Evolutionary conservation across 345 rosid genomes (phyloP).

Genomic region (Ceriops zippeliana): DNA sequence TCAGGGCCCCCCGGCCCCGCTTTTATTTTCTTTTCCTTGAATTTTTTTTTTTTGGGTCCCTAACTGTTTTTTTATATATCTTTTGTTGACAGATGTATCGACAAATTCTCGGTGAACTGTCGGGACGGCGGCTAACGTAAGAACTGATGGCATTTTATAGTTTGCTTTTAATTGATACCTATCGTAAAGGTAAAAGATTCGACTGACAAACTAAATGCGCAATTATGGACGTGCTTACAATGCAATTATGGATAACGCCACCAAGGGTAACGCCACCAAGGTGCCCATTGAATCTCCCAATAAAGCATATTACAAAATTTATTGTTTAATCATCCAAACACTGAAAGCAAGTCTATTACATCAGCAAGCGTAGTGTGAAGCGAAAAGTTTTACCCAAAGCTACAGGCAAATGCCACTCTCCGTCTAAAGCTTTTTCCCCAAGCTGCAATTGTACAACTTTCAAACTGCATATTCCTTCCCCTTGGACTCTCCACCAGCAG

Average conservation of each 20-base stretch:
- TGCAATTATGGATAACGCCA: background rate
- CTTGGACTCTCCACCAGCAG: conserved; percentile 27
- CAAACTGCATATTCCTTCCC: conserved; percentile 23
- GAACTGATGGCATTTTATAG: too few relatives aligned
- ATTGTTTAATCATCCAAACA: conserved; percentile 5
- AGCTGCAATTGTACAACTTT: background rate
- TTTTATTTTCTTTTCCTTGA: too few relatives aligned
- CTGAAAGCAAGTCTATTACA: conserved; percentile 15
- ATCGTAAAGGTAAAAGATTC: too few relatives aligned
- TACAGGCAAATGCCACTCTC: conserved; percentile 15
- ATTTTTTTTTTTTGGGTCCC: too few relatives aligned
- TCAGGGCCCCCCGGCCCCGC: too few relatives aligned
- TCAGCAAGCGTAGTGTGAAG: background rate
- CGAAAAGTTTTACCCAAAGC: background rate
- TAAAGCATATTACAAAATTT: conserved; percentile 8
- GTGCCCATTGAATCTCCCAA: background rate
- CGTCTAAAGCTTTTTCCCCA: background rate
- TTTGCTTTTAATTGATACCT: too few relatives aligned
- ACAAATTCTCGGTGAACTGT: too few relatives aligned
- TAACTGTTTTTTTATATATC: too few relatives aligned
- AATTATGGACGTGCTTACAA: too few relatives aligned
- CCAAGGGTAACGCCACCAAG: background rate
- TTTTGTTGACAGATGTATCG: too few relatives aligned
- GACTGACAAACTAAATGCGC: too few relatives aligned
- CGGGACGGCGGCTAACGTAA: too few relatives aligned